Evolutionary conservation across 2,329 filamentous ascomycete species (phyloP).

Genomic region (Arachnopeziza araneosa): DNA sequence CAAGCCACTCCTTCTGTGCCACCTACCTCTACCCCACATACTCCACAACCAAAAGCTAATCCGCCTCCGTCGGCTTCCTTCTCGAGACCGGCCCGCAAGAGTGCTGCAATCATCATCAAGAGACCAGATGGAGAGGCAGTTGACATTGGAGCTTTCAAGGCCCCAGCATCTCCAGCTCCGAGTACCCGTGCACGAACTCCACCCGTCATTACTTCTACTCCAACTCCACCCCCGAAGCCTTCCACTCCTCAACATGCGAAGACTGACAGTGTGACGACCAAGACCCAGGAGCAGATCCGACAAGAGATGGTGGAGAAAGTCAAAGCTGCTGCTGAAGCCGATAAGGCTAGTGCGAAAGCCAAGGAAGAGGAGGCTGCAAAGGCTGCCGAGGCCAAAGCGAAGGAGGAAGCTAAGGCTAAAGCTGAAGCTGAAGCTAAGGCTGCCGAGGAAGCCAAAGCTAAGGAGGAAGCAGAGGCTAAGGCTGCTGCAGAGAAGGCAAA

Average conservation of each 20-base stretch:
- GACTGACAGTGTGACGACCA: slow-evolving; percentile 59
- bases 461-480: slow-evolving; percentile 30
- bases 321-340: slow-evolving; percentile 33
- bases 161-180: slow-evolving; percentile 53
- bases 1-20: slow-evolving; percentile 31
- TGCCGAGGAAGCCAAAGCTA: slow-evolving; percentile 32
- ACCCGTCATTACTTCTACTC: slow-evolving; percentile 63
- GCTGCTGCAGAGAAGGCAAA: slow-evolving; percentile 30
- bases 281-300: slow-evolving; percentile 76
- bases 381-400: slow-evolving; percentile 28
- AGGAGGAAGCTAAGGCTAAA: slow-evolving; percentile 34
- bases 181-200: slow-evolving; percentile 53
- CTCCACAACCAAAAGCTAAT: slow-evolving; percentile 47
- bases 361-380: slow-evolving; percentile 26
- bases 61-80: slow-evolving; percentile 35
- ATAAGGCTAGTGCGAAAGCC: slow-evolving; percentile 29
- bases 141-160: slow-evolving; percentile 59
- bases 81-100: slow-evolving; percentile 44
- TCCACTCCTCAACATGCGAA: slow-evolving; percentile 62
- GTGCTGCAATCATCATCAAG: slow-evolving; percentile 77
- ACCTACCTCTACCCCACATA: slow-evolving; percentile 43
- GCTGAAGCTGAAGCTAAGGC: slow-evolving; percentile 28
- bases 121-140: slow-evolving; percentile 74
- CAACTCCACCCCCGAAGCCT: slow-evolving; percentile 74
- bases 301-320: slow-evolving; percentile 64